phyloP scores from a whole-genome alignment of 495 filamentous ascomycete genomes.

The Amphirosellinia nigrospora region DNA sequence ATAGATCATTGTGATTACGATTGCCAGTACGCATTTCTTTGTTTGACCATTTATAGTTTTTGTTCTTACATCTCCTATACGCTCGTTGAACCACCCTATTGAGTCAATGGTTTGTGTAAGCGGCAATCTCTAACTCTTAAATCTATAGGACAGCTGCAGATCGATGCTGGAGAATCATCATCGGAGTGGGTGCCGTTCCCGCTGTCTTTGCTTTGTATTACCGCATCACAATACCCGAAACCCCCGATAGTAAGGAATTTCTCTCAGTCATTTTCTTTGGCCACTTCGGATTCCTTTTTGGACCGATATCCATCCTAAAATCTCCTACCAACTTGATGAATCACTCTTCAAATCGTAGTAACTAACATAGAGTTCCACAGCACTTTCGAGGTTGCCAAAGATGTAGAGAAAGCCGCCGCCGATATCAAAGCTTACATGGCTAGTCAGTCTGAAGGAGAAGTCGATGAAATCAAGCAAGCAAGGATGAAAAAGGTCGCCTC shows the following conservation, averaged over 20 bases:
- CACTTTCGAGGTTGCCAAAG: constrained; percentile 82
- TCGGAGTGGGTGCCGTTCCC: constrained; percentile 80
- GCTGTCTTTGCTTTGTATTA: constrained; percentile 80
- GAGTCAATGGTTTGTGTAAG: background rate
- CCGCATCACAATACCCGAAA: constrained; percentile 86
- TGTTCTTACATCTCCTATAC: background rate
- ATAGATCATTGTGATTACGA: constrained; percentile 59
- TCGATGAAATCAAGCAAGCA: constrained; percentile 43
- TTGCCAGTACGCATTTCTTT: constrained; percentile 52
- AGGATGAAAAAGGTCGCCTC: constrained; percentile 41
- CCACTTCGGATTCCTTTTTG: background rate
- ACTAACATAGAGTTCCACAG: background rate
- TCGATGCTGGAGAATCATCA: constrained; percentile 81
- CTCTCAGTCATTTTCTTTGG: background rate
- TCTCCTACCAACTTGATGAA: background rate
- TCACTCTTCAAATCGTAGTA: background rate
- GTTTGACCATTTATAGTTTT: background rate
- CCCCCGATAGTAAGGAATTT: constrained; percentile 49
- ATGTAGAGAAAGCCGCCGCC: constrained; percentile 72
- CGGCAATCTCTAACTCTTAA: background rate
- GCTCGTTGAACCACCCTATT: background rate
- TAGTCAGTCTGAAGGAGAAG: constrained; percentile 59
- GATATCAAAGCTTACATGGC: constrained; percentile 71
- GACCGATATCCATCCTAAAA: background rate
- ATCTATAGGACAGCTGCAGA: constrained; percentile 65